Conservation (phyloP, 1,284 basidiomycete genomes). For the Fistulinella staudtii region DNA sequence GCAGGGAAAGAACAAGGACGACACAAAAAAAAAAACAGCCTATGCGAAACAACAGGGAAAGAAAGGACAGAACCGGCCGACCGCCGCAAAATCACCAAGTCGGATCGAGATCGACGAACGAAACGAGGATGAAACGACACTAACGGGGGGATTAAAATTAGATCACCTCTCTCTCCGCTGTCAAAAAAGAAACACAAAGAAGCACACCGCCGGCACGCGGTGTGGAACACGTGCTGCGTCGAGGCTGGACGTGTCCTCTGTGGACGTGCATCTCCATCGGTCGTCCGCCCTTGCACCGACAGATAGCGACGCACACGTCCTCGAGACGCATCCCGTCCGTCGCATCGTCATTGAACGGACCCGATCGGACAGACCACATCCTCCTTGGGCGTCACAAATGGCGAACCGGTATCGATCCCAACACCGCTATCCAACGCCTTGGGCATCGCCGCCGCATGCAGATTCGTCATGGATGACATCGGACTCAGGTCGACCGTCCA, state of each 20-base stretch:
- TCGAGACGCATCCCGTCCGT: not conserved
- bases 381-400: constrained; percentile 4
- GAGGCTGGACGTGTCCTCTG: not conserved
- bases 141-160: no score
- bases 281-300: no score
- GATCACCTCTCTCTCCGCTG: no score
- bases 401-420: constrained; percentile 3
- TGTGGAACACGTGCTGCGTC: constrained; percentile 11
- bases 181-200: no score
- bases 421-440: constrained; percentile 14
- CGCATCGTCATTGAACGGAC: constrained; percentile 17
- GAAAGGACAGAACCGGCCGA: no score
- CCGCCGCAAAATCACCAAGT: no score
- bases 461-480: constrained; percentile 22
- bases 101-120: no score
- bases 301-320: no score
- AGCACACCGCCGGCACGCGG: no score
- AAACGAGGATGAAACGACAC: no score
- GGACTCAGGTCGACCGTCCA: constrained; percentile 41
- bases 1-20: constrained; percentile 4
- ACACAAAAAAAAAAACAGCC: not conserved
- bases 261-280: no score
- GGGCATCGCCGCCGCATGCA: constrained; percentile 10
- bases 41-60: constrained; percentile 16
- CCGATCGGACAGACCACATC: constrained; percentile 5